These are phyloP conservation scores for Hirsutella rhossiliensis DNA, from an alignment of 2,329 filamentous ascomycete species.

Conservation along the genomic window DNA sequence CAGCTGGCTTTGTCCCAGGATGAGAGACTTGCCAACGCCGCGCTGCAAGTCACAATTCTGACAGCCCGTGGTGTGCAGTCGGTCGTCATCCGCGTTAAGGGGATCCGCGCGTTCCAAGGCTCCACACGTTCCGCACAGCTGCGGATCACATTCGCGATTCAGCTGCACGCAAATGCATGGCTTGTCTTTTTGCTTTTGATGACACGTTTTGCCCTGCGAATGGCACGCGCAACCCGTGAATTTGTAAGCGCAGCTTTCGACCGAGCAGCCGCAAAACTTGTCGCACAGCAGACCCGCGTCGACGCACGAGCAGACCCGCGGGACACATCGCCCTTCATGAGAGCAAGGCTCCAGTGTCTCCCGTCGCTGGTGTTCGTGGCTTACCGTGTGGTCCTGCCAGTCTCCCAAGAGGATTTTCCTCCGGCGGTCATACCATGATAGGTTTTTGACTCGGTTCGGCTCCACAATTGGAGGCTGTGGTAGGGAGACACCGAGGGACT, in stretches of 20 bases:
- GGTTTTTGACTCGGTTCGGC: slow-evolving; percentile 26
- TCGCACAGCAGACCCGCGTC: slow-evolving; percentile 54
- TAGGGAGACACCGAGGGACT: slow-evolving; percentile 11
- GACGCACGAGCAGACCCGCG: slow-evolving; percentile 50
- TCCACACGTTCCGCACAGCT: slow-evolving; percentile 61
- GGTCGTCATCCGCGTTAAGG: slow-evolving; percentile 47
- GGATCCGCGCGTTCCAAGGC: slow-evolving; percentile 58
- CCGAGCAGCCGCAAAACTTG: slow-evolving; percentile 55
- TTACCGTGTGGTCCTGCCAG: slow-evolving; percentile 42
- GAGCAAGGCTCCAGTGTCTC: slow-evolving; percentile 52
- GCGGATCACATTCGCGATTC: slow-evolving; percentile 70
- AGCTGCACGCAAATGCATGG: slow-evolving; percentile 60
- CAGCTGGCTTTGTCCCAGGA: slow-evolving; percentile 60
- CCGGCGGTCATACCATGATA: slow-evolving; percentile 44
- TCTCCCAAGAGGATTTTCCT: slow-evolving; percentile 41
- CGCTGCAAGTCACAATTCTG: slow-evolving; percentile 64
- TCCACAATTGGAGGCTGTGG: slow-evolving; percentile 14
- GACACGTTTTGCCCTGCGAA: slow-evolving; percentile 44
- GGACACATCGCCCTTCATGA: slow-evolving; percentile 56
- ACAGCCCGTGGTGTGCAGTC: slow-evolving; percentile 47
- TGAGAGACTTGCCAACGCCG: slow-evolving; percentile 49
- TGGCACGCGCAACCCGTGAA: slow-evolving; percentile 58
- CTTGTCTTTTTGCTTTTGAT: slow-evolving; percentile 40
- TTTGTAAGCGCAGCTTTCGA: slow-evolving; percentile 46
- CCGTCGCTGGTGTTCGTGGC: slow-evolving; percentile 42